phyloP scores from a whole-genome alignment of 164 flowering plant genomes.

The Magnolia changhungtana region DNA sequence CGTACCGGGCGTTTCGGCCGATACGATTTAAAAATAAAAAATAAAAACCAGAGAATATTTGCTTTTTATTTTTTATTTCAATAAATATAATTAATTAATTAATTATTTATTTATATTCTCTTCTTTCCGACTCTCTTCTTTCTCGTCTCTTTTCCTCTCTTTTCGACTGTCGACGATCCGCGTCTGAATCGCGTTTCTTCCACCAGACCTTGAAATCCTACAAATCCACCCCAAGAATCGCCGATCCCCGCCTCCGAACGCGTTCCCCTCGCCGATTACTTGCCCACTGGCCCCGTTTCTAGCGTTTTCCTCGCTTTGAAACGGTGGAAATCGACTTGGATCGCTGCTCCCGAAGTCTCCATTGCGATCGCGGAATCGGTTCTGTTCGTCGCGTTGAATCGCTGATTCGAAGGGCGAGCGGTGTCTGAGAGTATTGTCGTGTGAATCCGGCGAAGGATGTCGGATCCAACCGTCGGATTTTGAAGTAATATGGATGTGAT shows the following conservation, averaged over 20 bases:
- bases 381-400: not conserved
- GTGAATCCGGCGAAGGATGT: slow-evolving; percentile 23
- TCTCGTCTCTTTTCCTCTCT: slow-evolving; percentile 9
- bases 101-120: not conserved
- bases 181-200: slow-evolving; percentile 34
- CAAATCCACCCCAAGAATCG: not conserved
- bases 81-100: not conserved
- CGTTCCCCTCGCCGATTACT: not conserved
- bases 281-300: not conserved
- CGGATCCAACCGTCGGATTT: slow-evolving; percentile 22
- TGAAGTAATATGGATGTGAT: slow-evolving; percentile 58
- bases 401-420: not conserved
- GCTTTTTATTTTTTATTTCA: not conserved
- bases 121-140: not conserved
- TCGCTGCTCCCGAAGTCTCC: not conserved
- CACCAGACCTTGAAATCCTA: not conserved
- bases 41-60: not conserved
- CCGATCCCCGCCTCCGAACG: too few relatives aligned
- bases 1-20: not conserved
- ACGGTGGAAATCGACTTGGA: not conserved
- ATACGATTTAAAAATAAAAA: not conserved
- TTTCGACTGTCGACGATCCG: slow-evolving; percentile 33
- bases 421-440: not conserved
- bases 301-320: not conserved
- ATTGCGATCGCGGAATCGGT: slow-evolving; percentile 2